Percentiles rank a stretch among this genome's conserved stretches.
Conservation (phyloP, 148 eudicot species). For the Fagopyrum homotropicum region DNA sequence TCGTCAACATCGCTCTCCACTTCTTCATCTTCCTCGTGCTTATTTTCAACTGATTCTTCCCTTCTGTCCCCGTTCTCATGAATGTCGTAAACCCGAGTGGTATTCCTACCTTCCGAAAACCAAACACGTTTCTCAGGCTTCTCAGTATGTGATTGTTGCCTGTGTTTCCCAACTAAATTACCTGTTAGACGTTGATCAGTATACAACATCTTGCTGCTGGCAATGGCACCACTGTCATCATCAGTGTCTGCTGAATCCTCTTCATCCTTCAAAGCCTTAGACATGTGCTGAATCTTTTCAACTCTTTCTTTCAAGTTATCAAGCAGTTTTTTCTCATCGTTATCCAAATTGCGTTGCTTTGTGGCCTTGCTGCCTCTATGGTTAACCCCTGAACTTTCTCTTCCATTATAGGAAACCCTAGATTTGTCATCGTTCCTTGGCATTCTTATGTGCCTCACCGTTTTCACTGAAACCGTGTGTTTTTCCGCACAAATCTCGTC, state of each 20-base stretch:
- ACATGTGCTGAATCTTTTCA: slow-evolving; percentile 37
- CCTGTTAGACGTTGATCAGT: slow-evolving; percentile 20
- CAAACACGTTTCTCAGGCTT: slow-evolving; percentile 55
- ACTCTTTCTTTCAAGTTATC: slow-evolving; percentile 38
- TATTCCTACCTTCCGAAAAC: slow-evolving; percentile 56
- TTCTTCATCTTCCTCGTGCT: slow-evolving; percentile 33
- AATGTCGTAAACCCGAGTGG: slow-evolving; percentile 29
- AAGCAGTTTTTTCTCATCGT: slow-evolving; percentile 25
- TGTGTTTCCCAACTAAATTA: slow-evolving; percentile 20
- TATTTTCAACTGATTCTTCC: slow-evolving; percentile 28
- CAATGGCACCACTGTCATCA: slow-evolving; percentile 18
- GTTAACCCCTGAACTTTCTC: slow-evolving; percentile 3
- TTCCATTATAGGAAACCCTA: slow-evolving; percentile 18
- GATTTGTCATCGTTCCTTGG: slow-evolving; percentile 28
- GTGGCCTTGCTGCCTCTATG: slow-evolving; percentile 12
- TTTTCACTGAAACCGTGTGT: slow-evolving; percentile 25
- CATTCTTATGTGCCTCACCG: slow-evolving; percentile 32
- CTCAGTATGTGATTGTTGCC: slow-evolving; percentile 25
- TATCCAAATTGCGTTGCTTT: slow-evolving; percentile 15
- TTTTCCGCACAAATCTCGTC: slow-evolving; percentile 45
- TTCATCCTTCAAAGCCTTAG: slow-evolving; percentile 30
- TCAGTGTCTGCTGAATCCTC: slow-evolving; percentile 34
- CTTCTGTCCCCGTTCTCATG: slow-evolving; percentile 37
- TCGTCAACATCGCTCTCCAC: slow-evolving; percentile 30
- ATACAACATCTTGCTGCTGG: slow-evolving; percentile 21